These are phyloP conservation scores for Phaffia tasmanica DNA, from an alignment of 768 basidiomycete species.

Conservation along the genomic window DNA sequence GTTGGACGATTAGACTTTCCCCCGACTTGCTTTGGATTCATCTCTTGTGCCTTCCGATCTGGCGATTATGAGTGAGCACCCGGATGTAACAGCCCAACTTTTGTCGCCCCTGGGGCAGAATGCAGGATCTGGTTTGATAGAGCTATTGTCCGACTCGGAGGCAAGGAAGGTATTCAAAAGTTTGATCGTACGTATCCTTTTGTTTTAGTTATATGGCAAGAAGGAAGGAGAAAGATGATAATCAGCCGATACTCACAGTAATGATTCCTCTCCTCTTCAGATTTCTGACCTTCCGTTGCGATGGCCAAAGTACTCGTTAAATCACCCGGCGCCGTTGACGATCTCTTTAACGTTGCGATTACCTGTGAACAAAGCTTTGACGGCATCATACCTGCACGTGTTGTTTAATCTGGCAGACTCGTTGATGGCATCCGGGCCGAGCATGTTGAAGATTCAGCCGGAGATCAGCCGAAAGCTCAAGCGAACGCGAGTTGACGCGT, in stretches of 20 bases:
- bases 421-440: not conserved
- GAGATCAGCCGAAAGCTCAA: conserved; percentile 5
- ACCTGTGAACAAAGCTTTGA: not conserved
- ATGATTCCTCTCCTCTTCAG: not conserved
- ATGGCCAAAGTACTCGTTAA: conserved; percentile 6
- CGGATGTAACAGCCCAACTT: too few relatives aligned
- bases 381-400: conserved; percentile 9
- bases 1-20: too few relatives aligned
- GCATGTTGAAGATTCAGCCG: conserved; percentile 5
- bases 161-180: too few relatives aligned
- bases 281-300: conserved; percentile 18
- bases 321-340: conserved; percentile 13
- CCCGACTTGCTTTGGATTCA: too few relatives aligned
- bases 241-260: not conserved
- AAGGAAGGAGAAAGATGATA: too few relatives aligned
- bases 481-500: conserved; percentile 10
- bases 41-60: too few relatives aligned
- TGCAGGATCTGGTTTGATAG: too few relatives aligned
- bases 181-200: too few relatives aligned
- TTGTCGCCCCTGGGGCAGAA: too few relatives aligned
- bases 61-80: too few relatives aligned
- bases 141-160: too few relatives aligned
- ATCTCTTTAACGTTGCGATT: conserved; percentile 13
- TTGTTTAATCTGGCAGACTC: conserved; percentile 18
- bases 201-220: too few relatives aligned